Evolutionary conservation across 345 rosid genomes (phyloP).

Genomic region (Eucalyptus erythrocorys): DNA sequence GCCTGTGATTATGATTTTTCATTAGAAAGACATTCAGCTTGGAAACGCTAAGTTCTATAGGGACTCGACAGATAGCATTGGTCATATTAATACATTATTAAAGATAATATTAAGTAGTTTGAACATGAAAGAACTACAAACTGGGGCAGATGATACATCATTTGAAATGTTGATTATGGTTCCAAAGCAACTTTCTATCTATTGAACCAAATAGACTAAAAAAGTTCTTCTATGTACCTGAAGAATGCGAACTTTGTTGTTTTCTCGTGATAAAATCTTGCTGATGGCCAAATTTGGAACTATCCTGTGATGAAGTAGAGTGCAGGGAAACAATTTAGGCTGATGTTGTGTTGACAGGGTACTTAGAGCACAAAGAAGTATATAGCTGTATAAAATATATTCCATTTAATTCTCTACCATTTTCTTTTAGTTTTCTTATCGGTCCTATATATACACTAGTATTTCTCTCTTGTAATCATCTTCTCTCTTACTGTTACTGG

Average conservation of each 20-base stretch:
- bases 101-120: background rate
- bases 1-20: background rate
- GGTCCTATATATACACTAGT: background rate
- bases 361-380: background rate
- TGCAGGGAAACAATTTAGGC: background rate
- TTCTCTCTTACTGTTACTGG: background rate
- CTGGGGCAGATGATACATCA: background rate
- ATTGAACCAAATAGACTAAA: background rate
- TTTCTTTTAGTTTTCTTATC: background rate
- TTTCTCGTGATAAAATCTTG: constrained; percentile 80
- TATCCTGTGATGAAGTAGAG: constrained; percentile 40
- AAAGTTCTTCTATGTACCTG: constrained; percentile 38
- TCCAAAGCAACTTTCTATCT: background rate
- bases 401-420: background rate
- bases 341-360: background rate
- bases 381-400: background rate
- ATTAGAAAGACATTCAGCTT: background rate
- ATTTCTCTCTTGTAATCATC: background rate
- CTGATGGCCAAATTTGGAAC: constrained; percentile 96
- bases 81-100: background rate
- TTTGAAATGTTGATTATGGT: background rate
- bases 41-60: background rate
- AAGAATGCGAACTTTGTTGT: constrained; percentile 82
- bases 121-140: background rate
- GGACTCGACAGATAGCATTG: background rate